phyloP scores from a whole-genome alignment of 495 filamentous ascomycete genomes.

The Talaromyces ruber region DNA sequence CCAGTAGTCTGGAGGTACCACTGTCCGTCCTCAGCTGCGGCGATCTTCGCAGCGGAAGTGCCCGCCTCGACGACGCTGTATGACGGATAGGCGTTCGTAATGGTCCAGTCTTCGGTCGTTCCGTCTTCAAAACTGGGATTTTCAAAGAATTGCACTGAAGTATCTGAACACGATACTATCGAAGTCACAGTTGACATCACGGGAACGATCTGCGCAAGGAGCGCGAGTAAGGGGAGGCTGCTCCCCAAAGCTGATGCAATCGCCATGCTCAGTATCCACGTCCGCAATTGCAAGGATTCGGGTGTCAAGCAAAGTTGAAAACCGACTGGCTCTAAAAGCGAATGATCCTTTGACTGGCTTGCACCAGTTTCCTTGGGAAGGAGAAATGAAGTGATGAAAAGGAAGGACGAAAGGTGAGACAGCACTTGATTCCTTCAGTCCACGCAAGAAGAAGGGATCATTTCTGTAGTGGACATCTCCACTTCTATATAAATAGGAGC shows the following conservation, averaged over 20 bases:
- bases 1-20: not conserved
- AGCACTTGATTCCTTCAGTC: not conserved
- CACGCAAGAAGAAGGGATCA: not conserved
- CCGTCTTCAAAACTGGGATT: constrained; percentile 1
- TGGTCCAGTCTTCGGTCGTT: not conserved
- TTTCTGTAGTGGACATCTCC: not conserved
- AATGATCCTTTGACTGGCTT: not conserved
- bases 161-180: not conserved
- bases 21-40: not conserved
- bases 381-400: not conserved
- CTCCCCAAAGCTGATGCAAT: not conserved
- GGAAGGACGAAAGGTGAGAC: not conserved
- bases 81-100: not conserved
- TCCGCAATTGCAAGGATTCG: not conserved
- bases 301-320: not conserved
- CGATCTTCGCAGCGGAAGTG: not conserved
- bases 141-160: not conserved
- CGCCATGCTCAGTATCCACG: not conserved
- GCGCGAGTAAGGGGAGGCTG: not conserved
- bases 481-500: not conserved
- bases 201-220: not conserved
- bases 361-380: not conserved
- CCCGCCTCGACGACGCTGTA: not conserved
- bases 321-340: not conserved
- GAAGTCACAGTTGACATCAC: not conserved